Conservation (phyloP, 1,284 basidiomycete species). For the Austroboletus niveus region DNA sequence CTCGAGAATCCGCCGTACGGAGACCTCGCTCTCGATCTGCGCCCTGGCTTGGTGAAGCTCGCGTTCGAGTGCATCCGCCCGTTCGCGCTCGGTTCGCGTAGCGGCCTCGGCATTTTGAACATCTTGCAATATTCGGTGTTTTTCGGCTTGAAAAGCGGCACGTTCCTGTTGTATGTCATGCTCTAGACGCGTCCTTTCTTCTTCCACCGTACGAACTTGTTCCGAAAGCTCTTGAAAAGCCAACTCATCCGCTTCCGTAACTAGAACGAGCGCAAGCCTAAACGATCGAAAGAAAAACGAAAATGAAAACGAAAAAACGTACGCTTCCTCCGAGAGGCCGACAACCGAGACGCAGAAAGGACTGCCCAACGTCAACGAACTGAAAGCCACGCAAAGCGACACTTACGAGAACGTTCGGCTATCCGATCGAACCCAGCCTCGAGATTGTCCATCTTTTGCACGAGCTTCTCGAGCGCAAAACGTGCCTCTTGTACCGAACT, state of each 20-base stretch:
- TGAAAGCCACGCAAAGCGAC: conserved; percentile 1
- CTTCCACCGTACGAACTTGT: conserved; percentile 55
- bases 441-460: conserved; percentile 73
- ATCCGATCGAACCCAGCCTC: conserved; percentile 78
- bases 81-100: conserved; percentile 46
- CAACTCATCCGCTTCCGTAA: conserved; percentile 65
- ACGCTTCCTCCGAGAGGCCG: conserved; percentile 67
- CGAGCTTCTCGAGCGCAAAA: conserved; percentile 58
- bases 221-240: conserved; percentile 67
- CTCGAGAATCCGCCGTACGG: conserved; percentile 60
- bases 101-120: conserved; percentile 40
- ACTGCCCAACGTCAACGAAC: conserved; percentile 35
- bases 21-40: conserved; percentile 60
- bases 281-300: background rate
- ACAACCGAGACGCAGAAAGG: conserved; percentile 67
- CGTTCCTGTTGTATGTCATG: conserved; percentile 54
- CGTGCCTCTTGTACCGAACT: conserved; percentile 64
- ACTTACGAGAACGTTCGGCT: conserved; percentile 75
- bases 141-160: conserved; percentile 50
- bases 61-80: conserved; percentile 52
- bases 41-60: conserved; percentile 64
- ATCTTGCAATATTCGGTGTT: conserved; percentile 47
- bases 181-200: conserved; percentile 54
- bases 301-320: conserved; percentile 19
- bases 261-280: conserved; percentile 35